Percentiles rank a stretch among this genome's conserved stretches.
These are phyloP conservation scores for Trichoderma atroviride DNA, from an alignment of 2,329 filamentous ascomycete genomes.

Conservation along the genomic window DNA sequence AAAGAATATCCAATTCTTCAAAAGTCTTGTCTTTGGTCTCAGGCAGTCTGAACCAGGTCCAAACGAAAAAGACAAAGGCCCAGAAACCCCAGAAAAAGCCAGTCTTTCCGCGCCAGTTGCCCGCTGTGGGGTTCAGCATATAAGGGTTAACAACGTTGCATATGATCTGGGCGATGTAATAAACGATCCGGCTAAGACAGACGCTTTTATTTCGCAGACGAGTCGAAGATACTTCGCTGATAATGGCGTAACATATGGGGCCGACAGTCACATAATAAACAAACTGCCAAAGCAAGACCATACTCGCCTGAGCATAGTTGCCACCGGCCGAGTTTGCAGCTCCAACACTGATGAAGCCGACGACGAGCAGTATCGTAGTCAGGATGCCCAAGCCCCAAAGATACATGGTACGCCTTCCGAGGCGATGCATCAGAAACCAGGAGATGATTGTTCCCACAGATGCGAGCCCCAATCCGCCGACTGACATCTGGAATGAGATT, in stretches of 20 bases:
- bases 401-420: slow-evolving; percentile 45
- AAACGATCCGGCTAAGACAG: slow-evolving; percentile 40
- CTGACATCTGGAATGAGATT: slow-evolving; percentile 43
- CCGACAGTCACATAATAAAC: slow-evolving; percentile 45
- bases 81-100: neutral
- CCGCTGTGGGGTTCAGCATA: slow-evolving; percentile 36
- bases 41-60: slow-evolving; percentile 54
- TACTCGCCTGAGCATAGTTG: slow-evolving; percentile 39
- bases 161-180: slow-evolving; percentile 33
- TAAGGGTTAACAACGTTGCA: slow-evolving; percentile 35
- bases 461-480: slow-evolving; percentile 33
- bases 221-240: slow-evolving; percentile 43
- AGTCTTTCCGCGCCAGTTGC: slow-evolving; percentile 36
- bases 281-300: slow-evolving; percentile 46
- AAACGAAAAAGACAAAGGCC: slow-evolving; percentile 52
- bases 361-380: slow-evolving; percentile 38
- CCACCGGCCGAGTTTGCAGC: slow-evolving; percentile 27
- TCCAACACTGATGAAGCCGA: slow-evolving; percentile 37
- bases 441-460: slow-evolving; percentile 37
- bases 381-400: slow-evolving; percentile 41
- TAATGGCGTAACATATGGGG: slow-evolving; percentile 46
- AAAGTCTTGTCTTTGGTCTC: slow-evolving; percentile 55
- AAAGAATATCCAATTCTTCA: slow-evolving; percentile 58
- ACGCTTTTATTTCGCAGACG: slow-evolving; percentile 45
- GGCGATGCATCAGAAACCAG: slow-evolving; percentile 43